These are phyloP conservation scores for Vigna trinervia DNA, from an alignment of 306 rosid species.

Conservation along the genomic window DNA sequence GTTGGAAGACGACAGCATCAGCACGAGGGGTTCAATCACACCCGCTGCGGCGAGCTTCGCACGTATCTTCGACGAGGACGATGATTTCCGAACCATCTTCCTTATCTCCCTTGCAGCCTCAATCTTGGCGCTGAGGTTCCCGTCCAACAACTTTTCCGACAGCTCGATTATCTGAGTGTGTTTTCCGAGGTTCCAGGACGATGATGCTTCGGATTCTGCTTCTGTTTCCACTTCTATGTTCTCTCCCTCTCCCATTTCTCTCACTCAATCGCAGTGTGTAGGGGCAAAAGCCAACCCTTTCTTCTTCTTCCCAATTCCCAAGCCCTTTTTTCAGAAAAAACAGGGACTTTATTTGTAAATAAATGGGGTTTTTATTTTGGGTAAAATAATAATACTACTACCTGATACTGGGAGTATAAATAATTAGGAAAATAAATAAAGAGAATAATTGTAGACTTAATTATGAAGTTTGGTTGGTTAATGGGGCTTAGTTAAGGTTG, in stretches of 20 bases:
- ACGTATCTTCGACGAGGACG: slow-evolving; percentile 65
- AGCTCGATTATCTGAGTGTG: slow-evolving; percentile 61
- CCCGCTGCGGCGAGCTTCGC: slow-evolving; percentile 69
- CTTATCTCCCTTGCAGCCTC: slow-evolving; percentile 90
- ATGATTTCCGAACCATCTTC: slow-evolving; percentile 67
- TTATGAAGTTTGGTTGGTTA: neutral
- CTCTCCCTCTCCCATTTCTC: slow-evolving; percentile 56
- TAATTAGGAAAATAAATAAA: neutral
- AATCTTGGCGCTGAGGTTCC: slow-evolving; percentile 71
- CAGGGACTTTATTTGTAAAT: neutral
- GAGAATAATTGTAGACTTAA: neutral
- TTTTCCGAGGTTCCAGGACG: slow-evolving; percentile 54
- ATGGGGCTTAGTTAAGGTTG: neutral
- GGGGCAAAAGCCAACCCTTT: slow-evolving; percentile 14
- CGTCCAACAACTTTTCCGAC: slow-evolving; percentile 70
- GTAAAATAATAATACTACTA: neutral
- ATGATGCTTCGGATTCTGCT: slow-evolving; percentile 24
- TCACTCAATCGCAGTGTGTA: slow-evolving; percentile 24
- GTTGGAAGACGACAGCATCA: slow-evolving; percentile 77
- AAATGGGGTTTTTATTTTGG: neutral
- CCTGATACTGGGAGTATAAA: neutral
- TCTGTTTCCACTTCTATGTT: slow-evolving; percentile 44
- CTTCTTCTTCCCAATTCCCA: neutral
- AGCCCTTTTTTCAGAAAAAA: neutral
- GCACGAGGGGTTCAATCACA: slow-evolving; percentile 77